Conservation (phyloP, 2,329 filamentous ascomycete genomes). For the Thielaviopsis ethacetica region DNA sequence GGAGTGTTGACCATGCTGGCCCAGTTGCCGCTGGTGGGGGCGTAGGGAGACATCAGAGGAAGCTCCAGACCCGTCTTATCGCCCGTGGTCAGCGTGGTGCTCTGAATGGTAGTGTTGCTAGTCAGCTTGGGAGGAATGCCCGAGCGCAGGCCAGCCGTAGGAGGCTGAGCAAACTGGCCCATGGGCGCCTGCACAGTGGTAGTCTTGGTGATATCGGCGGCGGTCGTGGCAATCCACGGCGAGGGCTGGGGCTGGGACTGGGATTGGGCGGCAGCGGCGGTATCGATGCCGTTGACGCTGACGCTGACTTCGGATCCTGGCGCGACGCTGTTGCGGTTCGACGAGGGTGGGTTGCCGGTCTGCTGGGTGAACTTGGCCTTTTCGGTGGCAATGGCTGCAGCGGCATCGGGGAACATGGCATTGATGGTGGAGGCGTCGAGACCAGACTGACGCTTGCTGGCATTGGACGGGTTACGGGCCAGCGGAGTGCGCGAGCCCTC, state of each 20-base stretch:
- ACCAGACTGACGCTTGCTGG: conserved; percentile 78
- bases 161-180: conserved; percentile 86
- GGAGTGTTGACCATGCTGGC: conserved; percentile 97
- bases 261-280: no score
- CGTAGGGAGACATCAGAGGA: conserved; percentile 70
- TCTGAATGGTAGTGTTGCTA: conserved; percentile 55
- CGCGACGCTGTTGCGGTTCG: conserved; percentile 75
- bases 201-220: conserved; percentile 44
- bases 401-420: conserved; percentile 97
- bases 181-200: conserved; percentile 67
- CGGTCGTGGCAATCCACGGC: conserved; percentile 51
- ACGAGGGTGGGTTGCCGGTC: conserved; percentile 75
- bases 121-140: conserved; percentile 51
- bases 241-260: conserved; percentile 58
- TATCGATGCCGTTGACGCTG: conserved; percentile 33
- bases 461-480: conserved; percentile 60
- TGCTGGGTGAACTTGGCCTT: conserved; percentile 96
- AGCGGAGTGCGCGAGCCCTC: conserved; percentile 78
- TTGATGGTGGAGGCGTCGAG: conserved; percentile 88
- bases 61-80: conserved; percentile 56
- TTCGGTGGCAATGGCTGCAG: conserved; percentile 94
- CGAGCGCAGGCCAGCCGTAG: conserved; percentile 60
- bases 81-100: conserved; percentile 39
- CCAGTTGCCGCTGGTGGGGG: conserved; percentile 74
- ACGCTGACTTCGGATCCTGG: conserved; percentile 19